Percentiles rank a stretch among this genome's conserved stretches.
phyloP scores from a whole-genome alignment of 1,284 basidiomycete species.

The Lentinus polychrous region DNA sequence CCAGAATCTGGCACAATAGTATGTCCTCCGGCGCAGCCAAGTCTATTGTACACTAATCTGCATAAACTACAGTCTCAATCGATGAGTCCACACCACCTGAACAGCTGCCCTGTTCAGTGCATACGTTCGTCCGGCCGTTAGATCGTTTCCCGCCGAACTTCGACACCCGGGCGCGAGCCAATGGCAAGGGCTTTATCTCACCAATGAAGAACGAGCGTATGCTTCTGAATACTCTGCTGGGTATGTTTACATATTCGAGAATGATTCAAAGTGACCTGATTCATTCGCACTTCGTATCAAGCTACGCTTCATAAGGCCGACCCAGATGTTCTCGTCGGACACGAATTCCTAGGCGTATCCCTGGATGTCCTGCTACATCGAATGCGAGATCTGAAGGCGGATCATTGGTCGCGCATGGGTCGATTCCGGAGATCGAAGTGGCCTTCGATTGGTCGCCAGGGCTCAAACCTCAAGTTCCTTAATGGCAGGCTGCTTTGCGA shows the following conservation, averaged over 20 bases:
- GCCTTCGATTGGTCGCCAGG: constrained; percentile 80
- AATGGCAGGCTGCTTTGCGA: constrained; percentile 89
- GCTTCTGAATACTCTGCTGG: constrained; percentile 78
- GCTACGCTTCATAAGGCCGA: constrained; percentile 83
- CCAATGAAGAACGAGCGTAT: constrained; percentile 81
- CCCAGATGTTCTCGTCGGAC: constrained; percentile 92
- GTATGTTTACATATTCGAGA: constrained; percentile 27
- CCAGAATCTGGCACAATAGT: constrained; percentile 88
- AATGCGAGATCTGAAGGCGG: constrained; percentile 84
- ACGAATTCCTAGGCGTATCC: constrained; percentile 90
- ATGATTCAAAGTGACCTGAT: constrained; percentile 1
- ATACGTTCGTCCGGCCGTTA: constrained; percentile 92
- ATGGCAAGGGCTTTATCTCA: constrained; percentile 66
- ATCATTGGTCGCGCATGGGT: constrained; percentile 92
- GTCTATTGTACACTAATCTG: background rate
- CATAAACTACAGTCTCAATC: constrained; percentile 54
- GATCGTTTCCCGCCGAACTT: constrained; percentile 86
- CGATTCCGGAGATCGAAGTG: constrained; percentile 84
- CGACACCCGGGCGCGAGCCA: constrained; percentile 59
- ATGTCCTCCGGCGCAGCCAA: constrained; percentile 22
- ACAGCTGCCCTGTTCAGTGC: constrained; percentile 73
- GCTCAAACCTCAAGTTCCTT: constrained; percentile 79
- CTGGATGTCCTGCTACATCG: constrained; percentile 90
- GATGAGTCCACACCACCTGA: constrained; percentile 90
- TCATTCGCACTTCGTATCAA: constrained; percentile 21